Evolutionary conservation across 2,329 filamentous ascomycete species (phyloP).

Genomic region (Microdochium paspali): DNA sequence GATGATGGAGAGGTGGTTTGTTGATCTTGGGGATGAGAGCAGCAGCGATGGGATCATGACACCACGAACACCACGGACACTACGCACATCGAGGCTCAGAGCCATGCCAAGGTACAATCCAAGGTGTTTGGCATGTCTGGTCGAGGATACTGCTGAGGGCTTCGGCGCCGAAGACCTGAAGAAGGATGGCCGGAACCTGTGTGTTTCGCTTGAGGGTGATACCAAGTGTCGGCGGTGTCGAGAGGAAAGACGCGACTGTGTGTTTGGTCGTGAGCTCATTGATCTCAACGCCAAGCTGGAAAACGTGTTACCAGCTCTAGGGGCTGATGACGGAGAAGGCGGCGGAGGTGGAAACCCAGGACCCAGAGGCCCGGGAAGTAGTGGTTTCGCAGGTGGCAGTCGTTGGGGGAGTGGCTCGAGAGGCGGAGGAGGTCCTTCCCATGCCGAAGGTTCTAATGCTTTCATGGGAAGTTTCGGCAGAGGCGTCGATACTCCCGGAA

Average conservation of each 20-base stretch:
- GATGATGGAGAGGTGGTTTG: neutral
- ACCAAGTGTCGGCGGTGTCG: neutral
- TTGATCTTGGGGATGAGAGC: neutral
- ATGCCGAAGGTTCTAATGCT: too few relatives aligned
- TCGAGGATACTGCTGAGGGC: neutral
- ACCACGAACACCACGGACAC: too few relatives aligned
- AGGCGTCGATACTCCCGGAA: too few relatives aligned
- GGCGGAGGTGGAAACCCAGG: neutral
- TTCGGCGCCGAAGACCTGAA: neutral
- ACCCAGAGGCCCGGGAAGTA: neutral
- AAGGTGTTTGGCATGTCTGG: neutral
- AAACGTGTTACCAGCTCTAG: neutral
- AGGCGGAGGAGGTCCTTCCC: neutral
- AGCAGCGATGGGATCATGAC: neutral
- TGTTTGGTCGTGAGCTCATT: neutral
- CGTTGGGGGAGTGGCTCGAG: neutral
- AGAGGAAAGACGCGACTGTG: neutral
- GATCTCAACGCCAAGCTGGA: neutral
- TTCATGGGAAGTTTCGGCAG: too few relatives aligned
- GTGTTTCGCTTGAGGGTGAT: neutral
- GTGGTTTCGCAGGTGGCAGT: neutral
- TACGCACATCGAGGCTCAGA: neutral
- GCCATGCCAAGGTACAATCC: neutral
- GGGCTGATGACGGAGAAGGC: neutral
- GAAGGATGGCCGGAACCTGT: neutral